Percentiles rank a stretch among this genome's conserved stretches.
phyloP scores from a whole-genome alignment of 352 stramenopile genomes.

The Pythium rishiriense region DNA sequence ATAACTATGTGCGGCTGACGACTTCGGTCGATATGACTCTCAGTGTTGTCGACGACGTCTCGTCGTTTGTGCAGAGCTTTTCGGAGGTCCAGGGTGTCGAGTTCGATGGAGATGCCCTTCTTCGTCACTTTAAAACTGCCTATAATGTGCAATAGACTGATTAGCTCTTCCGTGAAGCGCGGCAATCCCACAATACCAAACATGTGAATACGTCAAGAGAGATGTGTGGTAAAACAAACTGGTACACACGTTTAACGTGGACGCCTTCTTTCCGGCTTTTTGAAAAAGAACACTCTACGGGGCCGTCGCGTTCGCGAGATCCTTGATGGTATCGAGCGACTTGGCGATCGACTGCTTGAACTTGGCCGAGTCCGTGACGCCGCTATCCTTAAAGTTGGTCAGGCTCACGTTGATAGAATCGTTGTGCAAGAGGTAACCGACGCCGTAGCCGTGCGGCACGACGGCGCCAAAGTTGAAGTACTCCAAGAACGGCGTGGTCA shows the following conservation, averaged over 20 bases:
- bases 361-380: constrained; percentile 61
- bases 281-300: constrained; percentile 24
- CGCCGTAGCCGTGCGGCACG: constrained; percentile 85
- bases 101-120: constrained; percentile 63
- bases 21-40: neutral
- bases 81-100: constrained; percentile 62
- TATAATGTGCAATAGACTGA: constrained; percentile 40
- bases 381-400: constrained; percentile 85
- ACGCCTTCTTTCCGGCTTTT: neutral
- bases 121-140: constrained; percentile 59
- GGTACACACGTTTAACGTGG: neutral
- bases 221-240: neutral
- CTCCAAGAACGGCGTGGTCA: constrained; percentile 86
- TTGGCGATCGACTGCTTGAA: constrained; percentile 65
- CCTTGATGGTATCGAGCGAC: constrained; percentile 80
- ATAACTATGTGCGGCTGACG: neutral
- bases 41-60: constrained; percentile 75
- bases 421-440: constrained; percentile 89
- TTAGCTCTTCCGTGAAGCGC: neutral
- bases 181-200: neutral
- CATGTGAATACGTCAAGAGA: neutral
- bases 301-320: constrained; percentile 54
- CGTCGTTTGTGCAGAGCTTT: constrained; percentile 74
- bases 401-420: constrained; percentile 82
- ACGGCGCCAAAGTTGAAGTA: constrained; percentile 92